Base-by-base conservation (phyloP, 2,329 filamentous ascomycete species). In the Diaporthe humulicola region DNA sequence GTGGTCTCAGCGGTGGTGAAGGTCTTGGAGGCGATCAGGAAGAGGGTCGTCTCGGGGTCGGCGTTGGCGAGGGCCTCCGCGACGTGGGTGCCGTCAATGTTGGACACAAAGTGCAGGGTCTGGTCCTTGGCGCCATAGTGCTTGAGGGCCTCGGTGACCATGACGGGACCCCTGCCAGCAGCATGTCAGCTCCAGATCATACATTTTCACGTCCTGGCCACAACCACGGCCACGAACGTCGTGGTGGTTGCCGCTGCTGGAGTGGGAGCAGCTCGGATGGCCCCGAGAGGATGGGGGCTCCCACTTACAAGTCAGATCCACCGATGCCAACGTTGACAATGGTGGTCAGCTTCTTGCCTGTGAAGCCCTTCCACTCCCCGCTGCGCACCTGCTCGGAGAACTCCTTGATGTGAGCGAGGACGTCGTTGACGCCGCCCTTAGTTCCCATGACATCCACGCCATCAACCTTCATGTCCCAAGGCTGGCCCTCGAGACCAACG, bases 51-150 rank as follows among this genome's bases (percentile, higher is more conserved):
- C 88, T 99, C 97, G 66, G 96, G 96, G 85, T 99, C 92, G 12
- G 96, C 98, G 81, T 92, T 87, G 83, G 92, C 93, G 76, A 98
- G 91, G 69, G 97, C 96, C 88, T 99, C 97, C 64, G 95, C 94
- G 84, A 98, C 95, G 88, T 99, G 97, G 73, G 97, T 99, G 79
- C 97, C 97, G 84, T 99, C 97, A 83, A 99, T 98, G 90, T 99
- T 99, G 88, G 96, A 98, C 79, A 99, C 97, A 81, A 99, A 99
- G 90, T 98, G 96, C 60, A 98, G 91, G 78, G 93, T 98, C 88
- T 95, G 91, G 85, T 93, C 93, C 76, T 92, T 91, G 83, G 95
- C 93, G 66, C 95, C 94, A 85, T 99, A 99, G 83, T 95, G 90
- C 90, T 98, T 98, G 81, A 99, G 91, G 60, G 97, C 96, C 87